A percentile compares a stretch with the other conserved stretches of the same genome.
Conservation (phyloP, 2,329 filamentous ascomycete genomes). For the Pseudogymnoascus sp. region DNA sequence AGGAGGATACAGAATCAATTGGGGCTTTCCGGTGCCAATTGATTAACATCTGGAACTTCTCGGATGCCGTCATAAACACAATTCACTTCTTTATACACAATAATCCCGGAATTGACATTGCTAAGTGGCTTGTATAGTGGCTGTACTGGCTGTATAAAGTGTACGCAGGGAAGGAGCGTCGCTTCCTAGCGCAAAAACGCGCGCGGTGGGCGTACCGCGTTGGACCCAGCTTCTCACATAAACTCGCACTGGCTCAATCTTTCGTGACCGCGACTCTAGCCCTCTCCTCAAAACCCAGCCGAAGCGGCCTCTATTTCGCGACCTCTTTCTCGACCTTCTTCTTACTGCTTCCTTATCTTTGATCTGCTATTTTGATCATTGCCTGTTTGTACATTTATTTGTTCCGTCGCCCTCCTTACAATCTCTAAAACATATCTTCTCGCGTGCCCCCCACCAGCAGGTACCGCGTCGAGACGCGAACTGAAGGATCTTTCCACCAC, state of each 20-base stretch:
- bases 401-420: neutral
- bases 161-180: slow-evolving; percentile 6
- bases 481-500: slow-evolving; percentile 6
- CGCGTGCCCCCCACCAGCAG: neutral
- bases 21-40: neutral
- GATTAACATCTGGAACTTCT: neutral
- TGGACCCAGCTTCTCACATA: slow-evolving; percentile 8
- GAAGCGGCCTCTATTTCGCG: neutral
- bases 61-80: neutral
- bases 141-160: slow-evolving; percentile 4
- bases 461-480: slow-evolving; percentile 5
- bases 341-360: neutral
- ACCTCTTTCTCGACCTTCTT: neutral
- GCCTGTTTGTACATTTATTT: neutral
- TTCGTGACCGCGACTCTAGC: slow-evolving; percentile 8
- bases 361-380: slow-evolving; percentile 2
- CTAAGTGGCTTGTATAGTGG: too few species aligned
- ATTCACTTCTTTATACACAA: neutral
- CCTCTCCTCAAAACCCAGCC: slow-evolving; percentile 8
- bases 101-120: slow-evolving; percentile 2
- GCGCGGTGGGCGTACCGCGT: slow-evolving; percentile 7
- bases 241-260: slow-evolving; percentile 1
- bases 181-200: slow-evolving; percentile 8
- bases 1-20: neutral
- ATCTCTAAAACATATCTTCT: slow-evolving; percentile 2